phyloP scores from a whole-genome alignment of 1,284 basidiomycete species.

The Fistulina hepatica region DNA sequence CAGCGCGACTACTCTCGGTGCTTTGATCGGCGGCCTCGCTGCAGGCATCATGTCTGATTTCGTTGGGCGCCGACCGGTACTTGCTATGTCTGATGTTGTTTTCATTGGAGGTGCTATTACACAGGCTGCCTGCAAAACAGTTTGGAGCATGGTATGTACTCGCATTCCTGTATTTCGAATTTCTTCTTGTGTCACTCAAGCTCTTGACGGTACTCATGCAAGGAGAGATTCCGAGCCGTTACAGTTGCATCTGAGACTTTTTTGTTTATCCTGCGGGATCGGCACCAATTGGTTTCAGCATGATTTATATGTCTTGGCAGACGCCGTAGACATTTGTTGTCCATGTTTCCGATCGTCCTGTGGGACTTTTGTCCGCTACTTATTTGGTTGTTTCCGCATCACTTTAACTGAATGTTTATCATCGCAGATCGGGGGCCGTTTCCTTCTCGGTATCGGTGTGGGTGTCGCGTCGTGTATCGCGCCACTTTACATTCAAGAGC shows the following conservation, averaged over 20 bases:
- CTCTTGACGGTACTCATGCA: too few relatives aligned
- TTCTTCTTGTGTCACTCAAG: too few relatives aligned
- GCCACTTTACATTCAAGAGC: slow-evolving; percentile 76
- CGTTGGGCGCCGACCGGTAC: slow-evolving; percentile 57
- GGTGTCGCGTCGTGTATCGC: slow-evolving; percentile 72
- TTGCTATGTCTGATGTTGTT: slow-evolving; percentile 61
- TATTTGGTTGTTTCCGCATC: slow-evolving; percentile 1
- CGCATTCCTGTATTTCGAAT: too few relatives aligned
- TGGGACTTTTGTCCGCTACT: too few relatives aligned
- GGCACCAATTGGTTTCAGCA: too few relatives aligned
- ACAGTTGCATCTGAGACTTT: too few relatives aligned
- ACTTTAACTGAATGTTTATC: too few relatives aligned
- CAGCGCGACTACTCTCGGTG: slow-evolving; percentile 70
- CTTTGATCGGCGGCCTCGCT: slow-evolving; percentile 60
- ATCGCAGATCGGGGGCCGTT: slow-evolving; percentile 55
- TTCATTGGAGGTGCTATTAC: slow-evolving; percentile 69
- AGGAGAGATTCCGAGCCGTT: too few relatives aligned
- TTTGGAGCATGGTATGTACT: slow-evolving; percentile 54
- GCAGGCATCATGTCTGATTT: slow-evolving; percentile 66
- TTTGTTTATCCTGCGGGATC: too few relatives aligned
- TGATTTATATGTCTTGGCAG: too few relatives aligned
- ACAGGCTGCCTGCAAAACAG: slow-evolving; percentile 55
- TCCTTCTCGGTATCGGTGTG: slow-evolving; percentile 62
- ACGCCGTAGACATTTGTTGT: too few relatives aligned
- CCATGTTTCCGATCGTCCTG: too few relatives aligned